A percentile compares a stretch with the other conserved stretches of the same genome.
Conservation (phyloP, 768 basidiomycete species). For the Pleurotus eryngii region DNA sequence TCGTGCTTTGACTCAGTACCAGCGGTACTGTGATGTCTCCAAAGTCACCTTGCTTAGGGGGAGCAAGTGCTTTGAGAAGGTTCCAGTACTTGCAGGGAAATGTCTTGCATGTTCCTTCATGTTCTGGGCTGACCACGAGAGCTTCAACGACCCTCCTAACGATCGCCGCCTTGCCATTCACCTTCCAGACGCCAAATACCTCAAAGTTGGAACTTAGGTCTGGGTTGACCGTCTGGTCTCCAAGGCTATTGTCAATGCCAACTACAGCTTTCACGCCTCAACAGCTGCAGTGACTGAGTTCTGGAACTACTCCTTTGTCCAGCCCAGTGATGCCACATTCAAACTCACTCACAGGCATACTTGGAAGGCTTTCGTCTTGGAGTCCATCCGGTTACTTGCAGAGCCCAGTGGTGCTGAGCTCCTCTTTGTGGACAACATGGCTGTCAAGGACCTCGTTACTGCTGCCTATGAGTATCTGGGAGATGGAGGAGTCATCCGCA, state of each 20-base stretch:
- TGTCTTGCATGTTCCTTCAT: conserved; percentile 11
- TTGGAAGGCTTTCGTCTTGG: too few relatives aligned
- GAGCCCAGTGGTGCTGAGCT: too few relatives aligned
- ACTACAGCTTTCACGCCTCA: conserved; percentile 17
- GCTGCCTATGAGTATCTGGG: too few relatives aligned
- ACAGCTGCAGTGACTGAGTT: conserved; percentile 7
- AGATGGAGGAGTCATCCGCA: too few relatives aligned
- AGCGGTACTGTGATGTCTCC: conserved; percentile 11
- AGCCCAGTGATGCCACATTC: too few relatives aligned
- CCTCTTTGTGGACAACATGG: too few relatives aligned
- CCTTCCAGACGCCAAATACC: conserved; percentile 11
- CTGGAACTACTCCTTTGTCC: too few relatives aligned
- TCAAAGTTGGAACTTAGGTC: conserved; percentile 12
- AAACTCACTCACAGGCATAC: too few relatives aligned
- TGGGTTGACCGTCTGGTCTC: conserved; percentile 15
- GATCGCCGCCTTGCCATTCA: not conserved
- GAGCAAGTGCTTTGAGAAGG: conserved; percentile 2
- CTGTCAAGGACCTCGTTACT: too few relatives aligned
- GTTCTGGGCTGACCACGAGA: conserved; percentile 18
- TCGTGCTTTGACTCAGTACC: not conserved
- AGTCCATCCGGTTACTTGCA: too few relatives aligned
- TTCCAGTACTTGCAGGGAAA: conserved; percentile 13
- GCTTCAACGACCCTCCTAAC: not conserved
- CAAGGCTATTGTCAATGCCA: conserved; percentile 12
- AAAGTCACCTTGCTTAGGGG: conserved; percentile 13